These are phyloP conservation scores for Trametes villosa DNA, from an alignment of 768 basidiomycete genomes.

Conservation along the genomic window DNA sequence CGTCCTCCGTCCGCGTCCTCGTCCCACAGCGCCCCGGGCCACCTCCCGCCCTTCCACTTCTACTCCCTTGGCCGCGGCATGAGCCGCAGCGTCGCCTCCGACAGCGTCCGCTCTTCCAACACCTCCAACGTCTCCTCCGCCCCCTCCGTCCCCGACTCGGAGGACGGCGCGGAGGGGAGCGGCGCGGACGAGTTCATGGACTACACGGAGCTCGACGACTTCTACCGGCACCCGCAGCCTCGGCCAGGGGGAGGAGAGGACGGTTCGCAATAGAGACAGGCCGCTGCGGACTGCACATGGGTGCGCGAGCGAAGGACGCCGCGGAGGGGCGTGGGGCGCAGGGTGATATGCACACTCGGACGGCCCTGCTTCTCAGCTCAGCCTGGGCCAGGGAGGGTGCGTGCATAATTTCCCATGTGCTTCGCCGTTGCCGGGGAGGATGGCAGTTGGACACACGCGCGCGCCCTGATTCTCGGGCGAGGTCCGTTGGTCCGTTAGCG, in stretches of 20 bases:
- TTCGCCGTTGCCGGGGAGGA: constrained; percentile 22
- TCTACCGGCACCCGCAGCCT: constrained; percentile 4
- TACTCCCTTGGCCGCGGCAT: constrained; percentile 3
- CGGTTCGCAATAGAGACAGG: constrained; percentile 11
- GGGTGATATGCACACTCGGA: constrained; percentile 10
- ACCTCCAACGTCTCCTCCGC: constrained; percentile 20
- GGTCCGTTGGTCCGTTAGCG: constrained; percentile 16
- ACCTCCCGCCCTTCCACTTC: background rate
- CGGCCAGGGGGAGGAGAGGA: constrained; percentile 8
- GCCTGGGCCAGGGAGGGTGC: constrained; percentile 13
- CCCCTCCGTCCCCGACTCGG: constrained; percentile 21
- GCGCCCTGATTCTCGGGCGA: background rate
- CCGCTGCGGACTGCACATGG: background rate
- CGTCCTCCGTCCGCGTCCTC: constrained; percentile 15
- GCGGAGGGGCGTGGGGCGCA: constrained; percentile 10
- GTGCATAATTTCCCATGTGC: constrained; percentile 19
- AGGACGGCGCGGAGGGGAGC: constrained; percentile 11
- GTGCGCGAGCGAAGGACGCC: constrained; percentile 2
- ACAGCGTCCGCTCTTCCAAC: constrained; percentile 22
- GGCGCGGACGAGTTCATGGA: constrained; percentile 11
- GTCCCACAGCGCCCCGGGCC: constrained; percentile 1
- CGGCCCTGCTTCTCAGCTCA: constrained; percentile 8
- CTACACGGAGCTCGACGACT: constrained; percentile 2
- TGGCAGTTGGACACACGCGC: constrained; percentile 20
- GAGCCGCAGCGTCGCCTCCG: constrained; percentile 18